Base-by-base conservation (phyloP, 169 alveolate genomes). In the Eimeria sp. region DNA sequence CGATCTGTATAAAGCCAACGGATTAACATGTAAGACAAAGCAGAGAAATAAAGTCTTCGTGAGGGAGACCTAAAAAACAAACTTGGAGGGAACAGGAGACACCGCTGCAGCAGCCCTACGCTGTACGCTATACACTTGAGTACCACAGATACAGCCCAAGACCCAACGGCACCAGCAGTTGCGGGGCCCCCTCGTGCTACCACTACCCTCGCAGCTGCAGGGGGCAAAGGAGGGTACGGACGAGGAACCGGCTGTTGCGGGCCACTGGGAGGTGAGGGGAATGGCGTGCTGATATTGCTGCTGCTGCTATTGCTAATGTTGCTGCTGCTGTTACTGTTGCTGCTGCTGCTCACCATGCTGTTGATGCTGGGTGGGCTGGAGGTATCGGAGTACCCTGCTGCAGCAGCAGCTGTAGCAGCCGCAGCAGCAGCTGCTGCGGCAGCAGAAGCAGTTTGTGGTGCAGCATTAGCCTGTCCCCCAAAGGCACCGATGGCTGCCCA, bases 1-100 rank as follows among this genome's bases (percentile, higher is more conserved):
- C 90, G 90, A n/a, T 82, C 90, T 18, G 90, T 82, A 40, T 82
- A 82, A 4, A 82, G 16, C 90, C 90, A 82, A 0, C 90, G 70
- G 11, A 54, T 54, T 51, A 82, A 25, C 90, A 82, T 82, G 27
- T 82, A 82, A 22, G 90, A n/a, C 72, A 82, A 22, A 22, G 73
- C 90, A 49, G 90, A 49, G 25, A 82, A 54, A n/a, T 82, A 82
- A 4, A 82, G 51, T 51, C 90, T 49, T 65, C 72, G 49, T n/a
- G 90, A 30, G 3, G 73, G 51, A 13, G 90, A 82, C 4, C 49
- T 9, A 40, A 54, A 82, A n/a, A 54, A 49, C 43, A 30, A n/a
- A 2, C 49, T 20, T 5, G 90, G 90, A 25, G 90, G 57, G 25
- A 30, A 49, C 51, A 54, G 54, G 5, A 82, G 73, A 82, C 90